These are phyloP conservation scores for Suillus sp. DNA, from an alignment of 768 basidiomycete genomes.

Conservation along the genomic window DNA sequence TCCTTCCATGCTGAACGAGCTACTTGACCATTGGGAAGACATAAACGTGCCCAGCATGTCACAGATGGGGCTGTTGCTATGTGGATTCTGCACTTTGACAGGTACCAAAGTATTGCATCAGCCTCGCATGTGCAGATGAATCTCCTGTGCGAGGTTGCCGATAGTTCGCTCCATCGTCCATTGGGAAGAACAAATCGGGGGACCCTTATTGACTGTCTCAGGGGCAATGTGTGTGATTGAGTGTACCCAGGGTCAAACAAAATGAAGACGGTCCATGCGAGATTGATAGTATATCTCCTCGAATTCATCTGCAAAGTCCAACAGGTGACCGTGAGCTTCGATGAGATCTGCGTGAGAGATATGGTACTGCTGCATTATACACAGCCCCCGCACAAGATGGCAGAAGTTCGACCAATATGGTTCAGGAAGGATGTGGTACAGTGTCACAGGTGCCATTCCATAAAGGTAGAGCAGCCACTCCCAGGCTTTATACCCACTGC, in stretches of 20 bases:
- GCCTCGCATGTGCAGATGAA: constrained; percentile 15
- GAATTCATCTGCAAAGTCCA: constrained; percentile 29
- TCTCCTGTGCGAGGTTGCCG: constrained; percentile 30
- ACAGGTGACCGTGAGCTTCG: constrained; percentile 16
- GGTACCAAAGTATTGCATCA: too few relatives aligned
- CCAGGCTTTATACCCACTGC: too few relatives aligned
- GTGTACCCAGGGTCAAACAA: constrained; percentile 32
- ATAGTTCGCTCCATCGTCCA: constrained; percentile 33
- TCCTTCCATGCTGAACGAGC: constrained; percentile 33
- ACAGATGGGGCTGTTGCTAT: neutral
- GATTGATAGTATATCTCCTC: constrained; percentile 32
- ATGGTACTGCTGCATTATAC: constrained; percentile 12
- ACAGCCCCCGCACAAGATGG: too few relatives aligned
- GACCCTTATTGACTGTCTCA: constrained; percentile 28
- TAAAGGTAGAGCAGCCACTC: too few relatives aligned
- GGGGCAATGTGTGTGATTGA: constrained; percentile 23
- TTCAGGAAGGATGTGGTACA: too few relatives aligned
- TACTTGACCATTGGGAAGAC: constrained; percentile 28
- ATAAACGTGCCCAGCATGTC: constrained; percentile 22
- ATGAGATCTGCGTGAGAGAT: constrained; percentile 19
- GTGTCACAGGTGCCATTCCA: too few relatives aligned
- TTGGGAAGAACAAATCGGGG: constrained; percentile 26
- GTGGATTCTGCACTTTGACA: too few relatives aligned
- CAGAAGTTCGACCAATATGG: too few relatives aligned
- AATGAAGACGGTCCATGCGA: constrained; percentile 27